These are phyloP conservation scores for Phytophthora fragariaefolia DNA, from an alignment of 352 stramenopile genomes.

Conservation along the genomic window DNA sequence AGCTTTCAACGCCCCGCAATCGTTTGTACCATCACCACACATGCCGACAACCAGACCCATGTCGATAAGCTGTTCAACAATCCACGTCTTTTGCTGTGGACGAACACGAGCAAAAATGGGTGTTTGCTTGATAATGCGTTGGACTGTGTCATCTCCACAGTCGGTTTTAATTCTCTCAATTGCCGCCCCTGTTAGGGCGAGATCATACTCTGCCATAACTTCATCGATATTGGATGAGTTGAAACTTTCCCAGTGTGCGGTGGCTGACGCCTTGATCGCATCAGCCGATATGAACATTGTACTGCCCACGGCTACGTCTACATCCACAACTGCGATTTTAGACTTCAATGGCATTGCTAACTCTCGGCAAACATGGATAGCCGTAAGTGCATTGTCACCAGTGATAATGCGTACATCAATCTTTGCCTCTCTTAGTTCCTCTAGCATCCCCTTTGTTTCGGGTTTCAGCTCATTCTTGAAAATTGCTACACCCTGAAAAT, in stretches of 20 bases:
- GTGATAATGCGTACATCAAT: conserved; percentile 79
- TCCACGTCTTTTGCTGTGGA: conserved; percentile 63
- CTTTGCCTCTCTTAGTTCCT: conserved; percentile 59
- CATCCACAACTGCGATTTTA: conserved; percentile 51
- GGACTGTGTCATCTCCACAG: conserved; percentile 43
- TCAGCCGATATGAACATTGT: conserved; percentile 46
- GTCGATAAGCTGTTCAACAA: conserved; percentile 64
- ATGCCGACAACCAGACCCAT: conserved; percentile 51
- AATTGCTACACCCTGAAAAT: conserved; percentile 67
- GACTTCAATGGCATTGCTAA: conserved; percentile 49
- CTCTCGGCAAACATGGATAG: conserved; percentile 49
- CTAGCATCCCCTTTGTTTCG: conserved; percentile 63
- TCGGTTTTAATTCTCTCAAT: conserved; percentile 45
- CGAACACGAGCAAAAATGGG: conserved; percentile 67
- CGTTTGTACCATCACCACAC: conserved; percentile 76
- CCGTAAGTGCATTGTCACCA: conserved; percentile 62
- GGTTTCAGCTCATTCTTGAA: conserved; percentile 82
- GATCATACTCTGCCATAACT: conserved; percentile 37
- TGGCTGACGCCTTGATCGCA: conserved; percentile 25
- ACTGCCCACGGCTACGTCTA: conserved; percentile 23
- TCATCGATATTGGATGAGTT: conserved; percentile 34
- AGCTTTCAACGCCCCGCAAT: conserved; percentile 85
- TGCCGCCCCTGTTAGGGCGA: conserved; percentile 60
- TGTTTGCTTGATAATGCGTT: conserved; percentile 45
- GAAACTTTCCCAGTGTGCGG: conserved; percentile 34